phyloP scores from a whole-genome alignment of 2,329 filamentous ascomycete species.

The Talaromyces atroroseus region DNA sequence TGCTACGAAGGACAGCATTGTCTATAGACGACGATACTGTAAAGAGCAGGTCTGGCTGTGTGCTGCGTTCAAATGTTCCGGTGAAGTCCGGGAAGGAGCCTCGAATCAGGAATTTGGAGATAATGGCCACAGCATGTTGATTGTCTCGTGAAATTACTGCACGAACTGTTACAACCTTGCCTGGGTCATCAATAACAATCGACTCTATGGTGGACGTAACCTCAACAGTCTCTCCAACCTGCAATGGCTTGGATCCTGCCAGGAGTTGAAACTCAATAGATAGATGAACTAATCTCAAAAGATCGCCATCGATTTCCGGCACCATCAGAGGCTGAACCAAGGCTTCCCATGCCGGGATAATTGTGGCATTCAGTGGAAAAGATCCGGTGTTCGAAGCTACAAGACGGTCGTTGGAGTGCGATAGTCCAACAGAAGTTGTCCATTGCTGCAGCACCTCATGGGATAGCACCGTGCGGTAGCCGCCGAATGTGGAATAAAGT shows the following conservation, averaged over 20 bases:
- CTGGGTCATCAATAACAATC: not conserved
- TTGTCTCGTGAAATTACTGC: not conserved
- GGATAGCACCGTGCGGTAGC: slow-evolving; percentile 2
- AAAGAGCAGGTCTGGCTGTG: not conserved
- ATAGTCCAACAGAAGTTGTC: not conserved
- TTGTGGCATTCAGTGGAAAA: not conserved
- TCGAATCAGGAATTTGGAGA: not conserved
- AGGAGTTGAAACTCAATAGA: not conserved
- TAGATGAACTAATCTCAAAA: not conserved
- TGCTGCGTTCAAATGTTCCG: not conserved
- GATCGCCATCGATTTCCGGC: not conserved
- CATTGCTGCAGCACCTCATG: not conserved
- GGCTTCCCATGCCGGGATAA: not conserved
- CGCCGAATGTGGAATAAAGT: slow-evolving; percentile 1
- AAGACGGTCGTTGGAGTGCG: not conserved
- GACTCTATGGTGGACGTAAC: not conserved
- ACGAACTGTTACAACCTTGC: not conserved
- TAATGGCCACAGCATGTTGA: not conserved
- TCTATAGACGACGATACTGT: not conserved
- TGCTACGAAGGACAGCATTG: not conserved
- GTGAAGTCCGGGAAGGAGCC: not conserved
- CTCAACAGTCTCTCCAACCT: not conserved
- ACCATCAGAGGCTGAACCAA: not conserved
- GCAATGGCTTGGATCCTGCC: not conserved
- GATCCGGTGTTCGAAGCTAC: not conserved